Conservation (phyloP, 1,284 basidiomycete species). For the Stereum hirsutum region DNA sequence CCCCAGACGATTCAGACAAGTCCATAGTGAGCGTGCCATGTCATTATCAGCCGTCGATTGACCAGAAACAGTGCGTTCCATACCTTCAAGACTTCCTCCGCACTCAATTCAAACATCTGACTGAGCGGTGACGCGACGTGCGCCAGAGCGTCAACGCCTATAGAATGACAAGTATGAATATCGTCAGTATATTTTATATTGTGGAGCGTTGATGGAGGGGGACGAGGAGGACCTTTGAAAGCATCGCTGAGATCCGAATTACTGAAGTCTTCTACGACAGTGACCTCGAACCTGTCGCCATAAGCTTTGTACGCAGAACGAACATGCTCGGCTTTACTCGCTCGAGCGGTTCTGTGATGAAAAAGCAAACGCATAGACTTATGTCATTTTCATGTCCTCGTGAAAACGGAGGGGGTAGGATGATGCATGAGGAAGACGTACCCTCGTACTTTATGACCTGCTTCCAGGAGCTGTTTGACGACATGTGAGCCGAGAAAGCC, state of each 20-base stretch:
- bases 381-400: too few relatives aligned
- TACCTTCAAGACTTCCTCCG: not conserved
- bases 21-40: not conserved
- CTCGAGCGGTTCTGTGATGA: not conserved
- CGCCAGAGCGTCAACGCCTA: not conserved
- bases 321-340: not conserved
- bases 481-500: too few relatives aligned
- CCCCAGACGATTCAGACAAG: not conserved
- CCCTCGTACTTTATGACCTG: too few relatives aligned
- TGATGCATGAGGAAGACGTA: too few relatives aligned
- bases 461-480: too few relatives aligned
- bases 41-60: too few relatives aligned
- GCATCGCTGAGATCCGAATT: not conserved
- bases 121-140: not conserved
- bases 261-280: not conserved
- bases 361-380: too few relatives aligned
- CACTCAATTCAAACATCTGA: not conserved
- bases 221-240: conserved; percentile 1
- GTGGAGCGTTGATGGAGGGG: too few relatives aligned
- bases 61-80: not conserved
- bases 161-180: too few relatives aligned
- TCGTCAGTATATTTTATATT: too few relatives aligned
- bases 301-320: not conserved
- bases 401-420: too few relatives aligned
- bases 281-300: not conserved